phyloP scores from a whole-genome alignment of 1,139 yeast species.

The Citeromyces hawaiiensis region DNA sequence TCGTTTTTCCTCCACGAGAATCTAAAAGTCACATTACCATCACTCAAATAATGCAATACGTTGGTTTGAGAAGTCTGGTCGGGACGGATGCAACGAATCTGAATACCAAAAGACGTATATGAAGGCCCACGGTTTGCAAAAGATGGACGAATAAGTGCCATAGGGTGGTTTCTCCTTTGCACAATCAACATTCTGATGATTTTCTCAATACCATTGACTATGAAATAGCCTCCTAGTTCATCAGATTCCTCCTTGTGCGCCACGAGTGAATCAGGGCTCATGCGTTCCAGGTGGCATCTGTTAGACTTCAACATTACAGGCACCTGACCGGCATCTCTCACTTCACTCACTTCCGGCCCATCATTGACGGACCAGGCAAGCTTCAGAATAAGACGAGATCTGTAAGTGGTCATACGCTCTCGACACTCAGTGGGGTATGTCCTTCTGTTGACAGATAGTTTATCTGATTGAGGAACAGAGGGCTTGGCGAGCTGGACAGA shows the following conservation, averaged over 20 bases:
- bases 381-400: conserved; percentile 63
- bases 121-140: conserved; percentile 89
- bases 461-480: conserved; percentile 58
- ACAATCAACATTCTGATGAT: conserved; percentile 94
- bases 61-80: conserved; percentile 97
- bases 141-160: conserved; percentile 94
- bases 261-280: conserved; percentile 76
- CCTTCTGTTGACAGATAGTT: conserved; percentile 65
- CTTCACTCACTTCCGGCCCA: conserved; percentile 67
- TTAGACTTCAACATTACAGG: conserved; percentile 88
- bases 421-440: conserved; percentile 85
- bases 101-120: conserved; percentile 84
- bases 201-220: conserved; percentile 94
- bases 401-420: conserved; percentile 73
- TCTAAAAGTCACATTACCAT: conserved; percentile 93
- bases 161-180: conserved; percentile 94
- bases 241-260: conserved; percentile 79
- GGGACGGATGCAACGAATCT: conserved; percentile 86
- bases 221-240: conserved; percentile 93
- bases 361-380: conserved; percentile 80
- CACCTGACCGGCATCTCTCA: conserved; percentile 82
- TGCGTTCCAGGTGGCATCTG: conserved; percentile 77
- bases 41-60: conserved; percentile 86
- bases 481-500: conserved; percentile 84
- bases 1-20: conserved; percentile 97